A percentile compares a stretch with the other conserved stretches of the same genome.
Evolutionary conservation across 2,329 filamentous ascomycete species (phyloP).

Genomic region (Trichophaea hybrida): DNA sequence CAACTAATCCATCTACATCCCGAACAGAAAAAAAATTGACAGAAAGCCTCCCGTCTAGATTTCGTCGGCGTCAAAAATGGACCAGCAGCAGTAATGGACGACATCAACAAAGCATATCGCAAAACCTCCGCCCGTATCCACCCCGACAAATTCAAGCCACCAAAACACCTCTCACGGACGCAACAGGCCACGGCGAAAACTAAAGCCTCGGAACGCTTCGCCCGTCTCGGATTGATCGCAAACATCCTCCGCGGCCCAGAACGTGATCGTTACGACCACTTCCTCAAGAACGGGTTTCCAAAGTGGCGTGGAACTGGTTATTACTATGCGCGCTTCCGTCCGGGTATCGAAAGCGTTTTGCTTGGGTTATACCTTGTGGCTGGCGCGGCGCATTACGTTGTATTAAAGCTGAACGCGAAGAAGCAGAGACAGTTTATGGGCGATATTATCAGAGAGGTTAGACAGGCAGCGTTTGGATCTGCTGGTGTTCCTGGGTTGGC

Average conservation of each 20-base stretch:
- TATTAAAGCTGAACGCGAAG: conserved; percentile 74
- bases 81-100: conserved; percentile 60
- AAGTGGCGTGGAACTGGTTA: conserved; percentile 95
- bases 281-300: conserved; percentile 83
- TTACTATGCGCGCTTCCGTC: conserved; percentile 90
- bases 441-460: conserved; percentile 78
- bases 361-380: conserved; percentile 69
- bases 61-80: conserved; percentile 57
- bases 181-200: conserved; percentile 70
- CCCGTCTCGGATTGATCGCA: conserved; percentile 68
- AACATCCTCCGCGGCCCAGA: conserved; percentile 70
- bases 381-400: conserved; percentile 74
- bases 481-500: conserved; percentile 43
- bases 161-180: conserved; percentile 47
- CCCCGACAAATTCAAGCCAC: conserved; percentile 87
- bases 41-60: conserved; percentile 37
- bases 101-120: conserved; percentile 88
- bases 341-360: conserved; percentile 74
- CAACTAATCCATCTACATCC: conserved; percentile 16
- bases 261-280: conserved; percentile 86
- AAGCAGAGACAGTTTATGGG: conserved; percentile 83
- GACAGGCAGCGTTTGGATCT: conserved; percentile 80
- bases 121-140: conserved; percentile 72
- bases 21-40: conserved; percentile 60
- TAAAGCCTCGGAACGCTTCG: conserved; percentile 66